phyloP scores from a whole-genome alignment of 768 basidiomycete species.

The Suillus weaverae region DNA sequence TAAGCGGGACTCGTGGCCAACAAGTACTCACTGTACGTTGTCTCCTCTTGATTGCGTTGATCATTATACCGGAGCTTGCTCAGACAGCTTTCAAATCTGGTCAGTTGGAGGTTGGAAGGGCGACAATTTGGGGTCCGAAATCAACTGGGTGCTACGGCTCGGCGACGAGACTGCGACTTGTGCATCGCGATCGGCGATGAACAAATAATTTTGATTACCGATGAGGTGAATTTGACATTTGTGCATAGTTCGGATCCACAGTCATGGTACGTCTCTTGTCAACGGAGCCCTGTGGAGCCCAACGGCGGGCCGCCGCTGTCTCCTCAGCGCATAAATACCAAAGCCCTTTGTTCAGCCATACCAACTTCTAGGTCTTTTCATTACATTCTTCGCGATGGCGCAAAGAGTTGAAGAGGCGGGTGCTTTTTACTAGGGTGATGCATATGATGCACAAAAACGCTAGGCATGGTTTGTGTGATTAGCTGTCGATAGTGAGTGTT shows the following conservation, averaged over 20 bases:
- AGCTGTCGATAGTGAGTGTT: background rate
- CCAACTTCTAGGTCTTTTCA: background rate
- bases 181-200: background rate
- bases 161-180: background rate
- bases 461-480: conserved; percentile 5
- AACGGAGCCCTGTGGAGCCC: background rate
- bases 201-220: background rate
- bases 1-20: background rate
- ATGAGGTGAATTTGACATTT: background rate
- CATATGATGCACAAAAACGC: background rate
- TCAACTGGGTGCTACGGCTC: background rate
- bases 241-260: background rate
- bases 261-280: background rate
- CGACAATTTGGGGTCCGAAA: background rate
- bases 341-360: background rate
- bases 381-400: background rate
- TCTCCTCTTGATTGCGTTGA: background rate
- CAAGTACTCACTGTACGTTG: background rate
- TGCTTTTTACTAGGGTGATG: background rate
- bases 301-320: background rate
- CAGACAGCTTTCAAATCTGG: background rate
- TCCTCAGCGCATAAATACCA: background rate
- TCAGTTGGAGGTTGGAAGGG: background rate
- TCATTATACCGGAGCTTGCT: background rate
- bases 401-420: background rate